Evolutionary conservation across 2,329 filamentous ascomycete species (phyloP).

Genomic region (Xylariaceae sp.): DNA sequence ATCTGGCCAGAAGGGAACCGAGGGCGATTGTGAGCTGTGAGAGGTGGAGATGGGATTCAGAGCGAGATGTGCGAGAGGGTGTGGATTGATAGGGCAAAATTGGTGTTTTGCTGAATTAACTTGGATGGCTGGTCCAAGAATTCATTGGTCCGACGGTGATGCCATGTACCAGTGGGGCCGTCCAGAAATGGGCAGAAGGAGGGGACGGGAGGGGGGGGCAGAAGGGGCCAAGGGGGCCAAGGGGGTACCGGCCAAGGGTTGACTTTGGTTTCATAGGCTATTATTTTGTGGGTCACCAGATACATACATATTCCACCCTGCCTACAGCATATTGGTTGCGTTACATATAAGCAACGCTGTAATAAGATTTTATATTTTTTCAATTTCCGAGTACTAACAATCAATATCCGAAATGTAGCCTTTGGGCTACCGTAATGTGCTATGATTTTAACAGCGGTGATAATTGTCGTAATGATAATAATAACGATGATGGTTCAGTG

Average conservation of each 20-base stretch:
- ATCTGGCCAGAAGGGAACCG: constrained; percentile 26
- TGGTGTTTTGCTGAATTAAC: constrained; percentile 29
- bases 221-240: no score
- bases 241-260: constrained; percentile 13
- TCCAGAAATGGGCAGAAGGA: constrained; percentile 22
- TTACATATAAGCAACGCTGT: constrained; percentile 22
- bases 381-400: not conserved
- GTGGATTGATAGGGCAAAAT: constrained; percentile 30
- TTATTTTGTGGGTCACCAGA: constrained; percentile 10
- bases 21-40: constrained; percentile 30
- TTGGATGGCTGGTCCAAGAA: constrained; percentile 37
- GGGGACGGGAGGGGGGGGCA: constrained; percentile 13
- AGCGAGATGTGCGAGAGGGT: constrained; percentile 19
- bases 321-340: no score
- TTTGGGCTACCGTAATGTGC: no score
- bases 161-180: constrained; percentile 25
- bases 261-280: constrained; percentile 13
- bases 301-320: constrained; percentile 18
- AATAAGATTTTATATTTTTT: constrained; percentile 4
- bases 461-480: no score
- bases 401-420: no score
- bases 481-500: not conserved
- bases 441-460: no score
- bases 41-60: constrained; percentile 25
- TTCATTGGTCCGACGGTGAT: constrained; percentile 37